Evolutionary conservation across 2,329 filamentous ascomycete genomes (phyloP).

Genomic region (Aspergillus sp.): DNA sequence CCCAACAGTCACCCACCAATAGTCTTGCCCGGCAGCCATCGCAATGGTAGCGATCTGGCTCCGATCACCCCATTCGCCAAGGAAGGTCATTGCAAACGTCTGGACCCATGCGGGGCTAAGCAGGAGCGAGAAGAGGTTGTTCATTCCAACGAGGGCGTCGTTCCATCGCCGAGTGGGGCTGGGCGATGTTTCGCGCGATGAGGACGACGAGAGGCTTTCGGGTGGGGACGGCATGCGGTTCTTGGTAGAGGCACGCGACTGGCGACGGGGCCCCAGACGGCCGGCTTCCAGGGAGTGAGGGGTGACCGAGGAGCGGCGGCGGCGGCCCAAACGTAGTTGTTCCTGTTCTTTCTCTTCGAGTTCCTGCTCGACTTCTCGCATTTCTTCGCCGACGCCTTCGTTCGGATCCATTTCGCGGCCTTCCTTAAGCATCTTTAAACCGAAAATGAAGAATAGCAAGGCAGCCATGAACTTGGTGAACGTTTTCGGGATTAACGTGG

Average conservation of each 20-base stretch:
- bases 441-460: slow-evolving; percentile 80
- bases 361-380: slow-evolving; percentile 94
- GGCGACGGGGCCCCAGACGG: slow-evolving; percentile 50
- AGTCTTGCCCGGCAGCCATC: slow-evolving; percentile 96
- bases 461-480: slow-evolving; percentile 83
- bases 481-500: slow-evolving; percentile 79
- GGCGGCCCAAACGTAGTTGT: slow-evolving; percentile 57
- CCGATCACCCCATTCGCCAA: slow-evolving; percentile 96
- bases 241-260: slow-evolving; percentile 55
- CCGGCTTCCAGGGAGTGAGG: slow-evolving; percentile 76
- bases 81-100: slow-evolving; percentile 97
- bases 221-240: slow-evolving; percentile 72
- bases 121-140: slow-evolving; percentile 78
- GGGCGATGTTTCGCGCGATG: slow-evolving; percentile 53
- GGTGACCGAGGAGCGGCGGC: slow-evolving; percentile 60
- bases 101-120: slow-evolving; percentile 97
- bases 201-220: slow-evolving; percentile 70
- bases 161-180: slow-evolving; percentile 38
- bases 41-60: slow-evolving; percentile 98
- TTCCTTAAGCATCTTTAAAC: slow-evolving; percentile 72
- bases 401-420: slow-evolving; percentile 81
- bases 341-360: slow-evolving; percentile 85
- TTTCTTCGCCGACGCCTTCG: slow-evolving; percentile 90
- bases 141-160: slow-evolving; percentile 54
- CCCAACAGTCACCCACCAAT: slow-evolving; percentile 95